These are phyloP conservation scores for Viola odorata DNA, from an alignment of 345 rosid species.

Conservation along the genomic window DNA sequence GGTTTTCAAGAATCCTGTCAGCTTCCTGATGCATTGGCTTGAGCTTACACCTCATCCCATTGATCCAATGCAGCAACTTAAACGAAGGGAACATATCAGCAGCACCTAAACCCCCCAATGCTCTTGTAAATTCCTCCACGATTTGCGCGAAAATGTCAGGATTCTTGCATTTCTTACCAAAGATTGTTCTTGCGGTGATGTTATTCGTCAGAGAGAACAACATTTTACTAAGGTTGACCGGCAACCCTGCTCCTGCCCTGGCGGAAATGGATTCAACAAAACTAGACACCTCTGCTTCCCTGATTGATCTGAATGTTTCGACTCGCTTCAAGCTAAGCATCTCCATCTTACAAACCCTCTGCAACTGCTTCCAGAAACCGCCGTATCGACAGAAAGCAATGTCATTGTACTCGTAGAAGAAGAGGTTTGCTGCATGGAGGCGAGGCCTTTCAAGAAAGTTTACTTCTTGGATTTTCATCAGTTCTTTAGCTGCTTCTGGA, in stretches of 20 bases:
- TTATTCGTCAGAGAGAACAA: constrained; percentile 9
- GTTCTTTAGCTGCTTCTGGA: background rate
- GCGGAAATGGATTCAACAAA: background rate
- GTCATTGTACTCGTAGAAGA: background rate
- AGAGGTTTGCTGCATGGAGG: background rate
- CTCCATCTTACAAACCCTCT: too few relatives aligned
- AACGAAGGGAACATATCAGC: constrained; percentile 31
- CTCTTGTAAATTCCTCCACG: background rate
- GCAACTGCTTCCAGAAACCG: too few relatives aligned
- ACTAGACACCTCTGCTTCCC: constrained; percentile 1
- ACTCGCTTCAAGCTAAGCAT: too few relatives aligned
- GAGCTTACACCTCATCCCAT: constrained; percentile 15
- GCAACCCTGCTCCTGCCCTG: constrained; percentile 3
- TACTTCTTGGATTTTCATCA: background rate
- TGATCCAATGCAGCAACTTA: constrained; percentile 12
- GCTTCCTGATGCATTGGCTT: constrained; percentile 14
- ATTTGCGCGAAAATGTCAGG: constrained; percentile 14
- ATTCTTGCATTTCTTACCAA: constrained; percentile 19
- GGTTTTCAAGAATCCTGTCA: constrained; percentile 24
- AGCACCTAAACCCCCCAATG: constrained; percentile 19
- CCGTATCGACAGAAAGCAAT: background rate
- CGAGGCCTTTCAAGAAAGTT: background rate
- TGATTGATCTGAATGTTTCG: too few relatives aligned
- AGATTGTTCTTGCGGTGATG: constrained; percentile 18
- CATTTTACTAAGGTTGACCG: constrained; percentile 15